phyloP scores from a whole-genome alignment of 2,329 filamentous ascomycete genomes.

The Fusarium tanahbumbuense region DNA sequence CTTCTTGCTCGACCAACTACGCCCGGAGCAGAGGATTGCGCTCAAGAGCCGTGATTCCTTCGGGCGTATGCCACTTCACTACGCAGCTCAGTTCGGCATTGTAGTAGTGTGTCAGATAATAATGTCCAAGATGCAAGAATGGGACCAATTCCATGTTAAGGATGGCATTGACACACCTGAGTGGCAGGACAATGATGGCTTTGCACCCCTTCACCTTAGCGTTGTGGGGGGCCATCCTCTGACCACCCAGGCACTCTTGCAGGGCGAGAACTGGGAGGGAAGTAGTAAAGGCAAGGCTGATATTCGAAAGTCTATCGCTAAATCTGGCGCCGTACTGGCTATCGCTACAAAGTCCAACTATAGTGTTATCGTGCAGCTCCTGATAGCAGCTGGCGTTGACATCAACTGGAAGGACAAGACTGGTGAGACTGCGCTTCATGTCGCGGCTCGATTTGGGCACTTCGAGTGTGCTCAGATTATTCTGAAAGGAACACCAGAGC shows the following conservation, averaged over 20 bases:
- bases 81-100: constrained; percentile 94
- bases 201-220: constrained; percentile 89
- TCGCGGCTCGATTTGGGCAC: constrained; percentile 90
- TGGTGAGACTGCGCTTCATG: constrained; percentile 90
- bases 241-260: constrained; percentile 83
- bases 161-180: constrained; percentile 86
- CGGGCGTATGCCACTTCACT: constrained; percentile 88
- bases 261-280: constrained; percentile 82
- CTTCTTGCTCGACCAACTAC: constrained; percentile 75
- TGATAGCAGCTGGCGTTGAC: constrained; percentile 90
- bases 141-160: constrained; percentile 86
- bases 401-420: constrained; percentile 93
- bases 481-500: constrained; percentile 74
- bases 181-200: constrained; percentile 95
- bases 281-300: constrained; percentile 70
- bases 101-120: constrained; percentile 89
- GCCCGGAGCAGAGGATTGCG: constrained; percentile 72
- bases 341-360: constrained; percentile 92
- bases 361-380: constrained; percentile 82
- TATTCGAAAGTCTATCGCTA: constrained; percentile 76
- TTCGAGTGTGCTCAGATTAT: constrained; percentile 82
- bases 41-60: constrained; percentile 79
- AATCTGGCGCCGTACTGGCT: constrained; percentile 87
- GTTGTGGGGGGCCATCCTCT: constrained; percentile 91
- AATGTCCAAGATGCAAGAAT: constrained; percentile 88